Base-by-base conservation (phyloP, 805 yeast genomes). In the Kodamaea fukazawae region DNA sequence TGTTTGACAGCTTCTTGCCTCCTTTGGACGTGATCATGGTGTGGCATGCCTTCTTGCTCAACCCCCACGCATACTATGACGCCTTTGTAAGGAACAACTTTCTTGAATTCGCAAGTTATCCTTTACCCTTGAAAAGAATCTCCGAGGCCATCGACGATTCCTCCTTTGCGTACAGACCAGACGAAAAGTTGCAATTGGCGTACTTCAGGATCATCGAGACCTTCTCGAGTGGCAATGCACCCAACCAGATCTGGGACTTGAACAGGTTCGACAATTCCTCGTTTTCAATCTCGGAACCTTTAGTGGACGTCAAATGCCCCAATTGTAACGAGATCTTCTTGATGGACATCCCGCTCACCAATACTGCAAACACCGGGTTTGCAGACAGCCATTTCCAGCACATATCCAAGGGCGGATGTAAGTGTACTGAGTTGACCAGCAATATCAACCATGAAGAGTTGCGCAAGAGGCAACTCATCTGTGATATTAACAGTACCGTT, bases 1-100 rank as follows among this genome's bases (percentile, higher is more conserved):
- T 40, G 17, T 15, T 39, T 8, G 40, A 38, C 10, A 25, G 29
- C 14, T n/a, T 45, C 14, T 29, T 50, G 10, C 60, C 60, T 2
- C 58, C 59, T 3, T 39, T 56, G 31, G 61, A 56, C 38, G 49
- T 56, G 2, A 15, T 53, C 9, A 40, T 55, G 50, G 53, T 56
- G 9, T 56, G 60, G 61, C 52, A 56, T 33, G 44, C 55, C 1
- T 53, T 55, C 35, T 32, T 53, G 27, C 43, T 54, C 37, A 52
- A 55, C 25, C 55, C 58, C 3, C 32, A 37, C 23, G 16, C 50
- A 1, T 46, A 34, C 26, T 46, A 49, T 33, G 54, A 53, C 16
- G 39, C 35, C 5, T 46, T 48, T 26, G 40, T 32, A 3, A 42
- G 55, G 14, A 50, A 48, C 33, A 29, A 45, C 29, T 47, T 53